Evolutionary conservation across 1,284 basidiomycete species (phyloP), one percentile per base, ranked within the genome.

Genomic region (Acaromyces ingoldii): DNA sequence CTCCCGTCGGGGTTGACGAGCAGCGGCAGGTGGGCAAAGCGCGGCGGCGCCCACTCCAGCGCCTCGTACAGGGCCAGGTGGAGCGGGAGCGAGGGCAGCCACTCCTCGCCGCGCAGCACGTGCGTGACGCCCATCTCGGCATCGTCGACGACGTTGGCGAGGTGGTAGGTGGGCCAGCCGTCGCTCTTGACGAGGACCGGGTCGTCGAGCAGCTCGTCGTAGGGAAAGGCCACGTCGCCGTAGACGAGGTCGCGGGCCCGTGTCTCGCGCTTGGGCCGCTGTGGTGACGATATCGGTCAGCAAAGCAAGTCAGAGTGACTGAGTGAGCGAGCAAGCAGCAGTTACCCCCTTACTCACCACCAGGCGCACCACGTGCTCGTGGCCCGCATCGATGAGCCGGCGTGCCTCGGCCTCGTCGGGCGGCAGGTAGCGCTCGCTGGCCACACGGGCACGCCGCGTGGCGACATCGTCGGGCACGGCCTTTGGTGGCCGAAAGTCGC

Each of bases 81-180:
- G 34, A 95, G 83, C 0, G 91, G 88, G n/a, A 93, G 81, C 0
- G 91, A 95, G 0, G 91, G 87, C 1, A 97, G 80, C 95, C 95
- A 98, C 82, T 98, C 93, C 86, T 97, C 93, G 37, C 95, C 95
- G 19, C 95, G 83, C 1, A 98, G 78, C 2, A 98, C 92, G 76
- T 98, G 93, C 0, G 90, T 89, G 39, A 99, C 91, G 0, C 84
- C 84, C 95, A 99, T 99, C 63, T 86, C 84, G 67, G 91, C 84
- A 76, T 98, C 95, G 62, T 99, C 95, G 0, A 95, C 89, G 0
- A 98, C 89, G 28, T 85, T 92, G 0, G 95, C 93, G 1, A 99
- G 82, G 63, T 98, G 95, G 72, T 98, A 98, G 0, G 95, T 98
- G 1, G 95, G 95, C 76, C 88, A 93, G 0, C 84, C 80, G 74